Evolutionary conservation across 768 basidiomycete genomes (phyloP).

Genomic region (Podaxis pistillaris): DNA sequence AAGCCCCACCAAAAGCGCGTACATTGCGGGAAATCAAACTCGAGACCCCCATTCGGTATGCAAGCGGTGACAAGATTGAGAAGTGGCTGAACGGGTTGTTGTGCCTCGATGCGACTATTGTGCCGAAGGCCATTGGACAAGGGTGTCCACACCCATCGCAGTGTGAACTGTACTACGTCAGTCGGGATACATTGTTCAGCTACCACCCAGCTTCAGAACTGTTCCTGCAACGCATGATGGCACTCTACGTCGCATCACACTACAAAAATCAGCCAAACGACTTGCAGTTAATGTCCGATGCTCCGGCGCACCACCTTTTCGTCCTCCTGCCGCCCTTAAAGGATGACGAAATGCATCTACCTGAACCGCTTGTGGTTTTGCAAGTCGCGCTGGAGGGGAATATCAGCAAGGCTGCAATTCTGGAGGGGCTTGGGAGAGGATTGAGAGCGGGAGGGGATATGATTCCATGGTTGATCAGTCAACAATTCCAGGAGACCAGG

Average conservation of each 20-base stretch:
- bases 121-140: constrained; percentile 41
- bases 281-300: constrained; percentile 94
- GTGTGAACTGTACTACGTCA: constrained; percentile 95
- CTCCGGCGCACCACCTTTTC: constrained; percentile 95
- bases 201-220: constrained; percentile 97
- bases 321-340: constrained; percentile 92
- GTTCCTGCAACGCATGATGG: constrained; percentile 98
- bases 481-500: constrained; percentile 94
- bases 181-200: constrained; percentile 93
- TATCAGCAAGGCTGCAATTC: constrained; percentile 79
- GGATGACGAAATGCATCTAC: constrained; percentile 86
- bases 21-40: constrained; percentile 92
- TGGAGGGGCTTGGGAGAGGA: constrained; percentile 84
- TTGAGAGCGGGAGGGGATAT: constrained; percentile 90
- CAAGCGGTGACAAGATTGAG: constrained; percentile 83
- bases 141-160: constrained; percentile 94
- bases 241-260: constrained; percentile 94
- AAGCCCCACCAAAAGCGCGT: constrained; percentile 65
- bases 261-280: constrained; percentile 99
- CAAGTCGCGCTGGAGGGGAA: constrained; percentile 96
- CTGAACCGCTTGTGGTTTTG: constrained; percentile 92
- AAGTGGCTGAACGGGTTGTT: constrained; percentile 90
- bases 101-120: constrained; percentile 82
- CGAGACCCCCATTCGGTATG: constrained; percentile 92
- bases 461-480: constrained; percentile 95